Conservation (phyloP, 495 filamentous ascomycete genomes). For the Chaetomium cochliodes region DNA sequence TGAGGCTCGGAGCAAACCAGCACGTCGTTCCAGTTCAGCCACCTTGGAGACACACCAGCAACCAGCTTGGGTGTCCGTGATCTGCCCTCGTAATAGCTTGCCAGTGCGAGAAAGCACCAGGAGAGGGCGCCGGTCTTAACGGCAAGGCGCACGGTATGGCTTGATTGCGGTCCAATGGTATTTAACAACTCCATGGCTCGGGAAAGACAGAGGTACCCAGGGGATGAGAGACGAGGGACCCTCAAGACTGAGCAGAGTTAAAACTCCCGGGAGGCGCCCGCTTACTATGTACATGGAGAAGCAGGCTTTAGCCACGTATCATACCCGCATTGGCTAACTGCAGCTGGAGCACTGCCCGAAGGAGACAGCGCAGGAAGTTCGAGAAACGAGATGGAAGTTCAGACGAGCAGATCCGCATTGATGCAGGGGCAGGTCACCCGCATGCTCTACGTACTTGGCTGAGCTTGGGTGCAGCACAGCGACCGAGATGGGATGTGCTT, state of each 20-base stretch:
- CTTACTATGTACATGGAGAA: neutral
- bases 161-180: conserved; percentile 9
- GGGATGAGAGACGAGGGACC: neutral
- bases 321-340: conserved; percentile 25
- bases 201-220: neutral
- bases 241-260: neutral
- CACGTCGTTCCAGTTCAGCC: too few species aligned
- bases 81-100: conserved; percentile 25
- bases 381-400: conserved; percentile 20
- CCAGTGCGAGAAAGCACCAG: conserved; percentile 26
- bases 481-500: neutral
- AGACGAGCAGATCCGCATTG: conserved; percentile 16
- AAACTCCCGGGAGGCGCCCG: neutral
- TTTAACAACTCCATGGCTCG: neutral
- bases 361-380: conserved; percentile 13
- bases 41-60: neutral
- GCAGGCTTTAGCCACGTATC: conserved; percentile 20
- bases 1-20: conserved; percentile 2
- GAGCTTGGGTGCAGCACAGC: conserved; percentile 6
- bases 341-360: conserved; percentile 12
- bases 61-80: conserved; percentile 22
- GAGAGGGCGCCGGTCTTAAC: neutral
- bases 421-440: conserved; percentile 19
- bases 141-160: conserved; percentile 21
- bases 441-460: neutral